Percentiles rank a stretch among this genome's conserved stretches.
These are phyloP conservation scores for Willaertia magna DNA, from an alignment of 208 protist genomes.

Conservation along the genomic window DNA sequence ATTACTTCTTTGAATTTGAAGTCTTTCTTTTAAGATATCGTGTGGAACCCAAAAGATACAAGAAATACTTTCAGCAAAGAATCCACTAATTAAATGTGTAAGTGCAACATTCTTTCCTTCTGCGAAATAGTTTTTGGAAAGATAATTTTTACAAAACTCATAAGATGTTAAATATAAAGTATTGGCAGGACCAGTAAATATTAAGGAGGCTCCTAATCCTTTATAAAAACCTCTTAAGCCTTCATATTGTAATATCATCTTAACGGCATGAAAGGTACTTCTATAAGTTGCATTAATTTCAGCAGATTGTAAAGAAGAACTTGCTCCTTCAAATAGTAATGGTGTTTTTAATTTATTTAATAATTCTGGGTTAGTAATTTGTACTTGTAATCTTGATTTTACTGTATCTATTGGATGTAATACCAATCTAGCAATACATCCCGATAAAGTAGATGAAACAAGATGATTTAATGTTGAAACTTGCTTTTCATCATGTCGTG, in stretches of 20 bases:
- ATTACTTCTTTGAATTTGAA: neutral
- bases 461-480: neutral
- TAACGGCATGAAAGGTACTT: neutral
- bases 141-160: neutral
- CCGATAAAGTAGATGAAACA: neutral
- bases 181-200: neutral
- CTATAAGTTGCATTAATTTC: neutral
- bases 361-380: neutral
- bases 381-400: slow-evolving; percentile 7
- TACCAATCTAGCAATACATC: neutral
- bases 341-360: neutral
- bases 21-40: slow-evolving; percentile 3
- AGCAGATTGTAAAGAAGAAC: neutral
- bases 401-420: slow-evolving; percentile 6
- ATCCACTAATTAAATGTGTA: neutral
- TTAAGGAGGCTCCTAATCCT: neutral
- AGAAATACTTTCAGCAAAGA: neutral
- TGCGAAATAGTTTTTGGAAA: neutral
- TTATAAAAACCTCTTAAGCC: neutral
- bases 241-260: neutral
- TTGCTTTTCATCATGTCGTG: neutral
- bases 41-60: slow-evolving; percentile 12
- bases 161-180: neutral
- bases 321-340: neutral
- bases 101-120: neutral